Percentiles rank a stretch among this genome's conserved stretches.
phyloP scores from a whole-genome alignment of 2,329 filamentous ascomycete genomes.

The Colletotrichum lindemuthianum region DNA sequence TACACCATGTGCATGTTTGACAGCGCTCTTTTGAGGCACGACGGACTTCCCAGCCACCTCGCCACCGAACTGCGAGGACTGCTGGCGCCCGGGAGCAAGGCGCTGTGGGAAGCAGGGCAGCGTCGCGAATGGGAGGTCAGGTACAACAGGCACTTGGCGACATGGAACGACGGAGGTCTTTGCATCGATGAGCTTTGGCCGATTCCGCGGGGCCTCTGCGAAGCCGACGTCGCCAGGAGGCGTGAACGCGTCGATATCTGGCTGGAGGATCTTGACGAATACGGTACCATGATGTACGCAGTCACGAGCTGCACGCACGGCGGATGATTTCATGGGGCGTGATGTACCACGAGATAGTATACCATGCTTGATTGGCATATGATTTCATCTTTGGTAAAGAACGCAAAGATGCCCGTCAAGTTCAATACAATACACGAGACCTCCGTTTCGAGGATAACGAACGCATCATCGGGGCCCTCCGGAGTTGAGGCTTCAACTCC shows the following conservation, averaged over 20 bases:
- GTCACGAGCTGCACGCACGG: slow-evolving; percentile 58
- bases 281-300: slow-evolving; percentile 62
- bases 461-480: too few species aligned
- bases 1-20: slow-evolving; percentile 65
- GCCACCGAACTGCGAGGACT: slow-evolving; percentile 59
- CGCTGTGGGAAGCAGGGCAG: slow-evolving; percentile 53
- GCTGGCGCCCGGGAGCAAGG: slow-evolving; percentile 51
- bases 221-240: slow-evolving; percentile 43
- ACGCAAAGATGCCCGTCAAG: neutral
- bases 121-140: slow-evolving; percentile 52
- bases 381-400: neutral
- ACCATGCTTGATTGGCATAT: neutral
- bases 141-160: slow-evolving; percentile 54
- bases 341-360: neutral
- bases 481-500: too few species aligned
- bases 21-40: slow-evolving; percentile 55
- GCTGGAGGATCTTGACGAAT: slow-evolving; percentile 62
- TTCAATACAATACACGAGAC: too few species aligned
- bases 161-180: slow-evolving; percentile 54
- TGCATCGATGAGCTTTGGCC: slow-evolving; percentile 64
- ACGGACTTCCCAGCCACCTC: slow-evolving; percentile 57
- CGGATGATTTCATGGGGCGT: slow-evolving; percentile 31
- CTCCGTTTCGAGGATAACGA: too few species aligned
- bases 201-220: slow-evolving; percentile 44
- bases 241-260: slow-evolving; percentile 56